phyloP scores from a whole-genome alignment of 163 green algal species.

The Scenedesmus sp. region DNA sequence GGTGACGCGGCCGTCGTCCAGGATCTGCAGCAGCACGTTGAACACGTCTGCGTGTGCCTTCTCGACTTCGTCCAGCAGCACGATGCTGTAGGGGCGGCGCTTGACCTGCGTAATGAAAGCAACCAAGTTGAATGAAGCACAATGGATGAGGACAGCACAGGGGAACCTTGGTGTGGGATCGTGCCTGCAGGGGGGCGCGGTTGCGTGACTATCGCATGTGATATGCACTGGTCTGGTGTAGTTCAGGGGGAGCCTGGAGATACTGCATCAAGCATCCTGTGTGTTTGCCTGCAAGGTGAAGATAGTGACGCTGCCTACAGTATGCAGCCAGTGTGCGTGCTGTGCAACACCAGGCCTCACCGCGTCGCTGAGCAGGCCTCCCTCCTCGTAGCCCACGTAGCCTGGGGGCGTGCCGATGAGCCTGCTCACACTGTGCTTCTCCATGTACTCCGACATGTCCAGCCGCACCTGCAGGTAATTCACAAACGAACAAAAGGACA shows the following conservation, averaged over 20 bases:
- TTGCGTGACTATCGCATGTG: too few relatives aligned
- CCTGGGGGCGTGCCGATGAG: conserved; percentile 94
- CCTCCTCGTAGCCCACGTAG: conserved; percentile 79
- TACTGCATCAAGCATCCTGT: not conserved
- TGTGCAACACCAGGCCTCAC: conserved; percentile 52
- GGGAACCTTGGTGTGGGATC: too few relatives aligned
- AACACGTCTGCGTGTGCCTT: conserved; percentile 80
- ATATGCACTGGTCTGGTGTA: too few relatives aligned
- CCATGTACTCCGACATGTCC: conserved; percentile 88
- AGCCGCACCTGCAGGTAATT: conserved; percentile 53
- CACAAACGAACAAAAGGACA: too few relatives aligned
- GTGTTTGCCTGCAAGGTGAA: not conserved
- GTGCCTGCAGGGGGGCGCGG: too few relatives aligned
- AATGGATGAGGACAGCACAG: not conserved
- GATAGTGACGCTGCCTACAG: not conserved
- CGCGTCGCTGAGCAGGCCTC: conserved; percentile 81
- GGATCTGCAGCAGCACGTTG: conserved; percentile 78
- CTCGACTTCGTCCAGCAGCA: conserved; percentile 86
- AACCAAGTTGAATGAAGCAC: not conserved
- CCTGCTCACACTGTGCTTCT: conserved; percentile 90
- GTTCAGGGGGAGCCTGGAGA: too few relatives aligned
- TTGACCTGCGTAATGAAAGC: not conserved
- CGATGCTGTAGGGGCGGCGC: conserved; percentile 79
- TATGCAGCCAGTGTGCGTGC: too few relatives aligned
- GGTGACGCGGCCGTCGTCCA: conserved; percentile 79